Evolutionary conservation across 2,329 filamentous ascomycete species (phyloP).

Genomic region (Clonostachys rhizophaga): DNA sequence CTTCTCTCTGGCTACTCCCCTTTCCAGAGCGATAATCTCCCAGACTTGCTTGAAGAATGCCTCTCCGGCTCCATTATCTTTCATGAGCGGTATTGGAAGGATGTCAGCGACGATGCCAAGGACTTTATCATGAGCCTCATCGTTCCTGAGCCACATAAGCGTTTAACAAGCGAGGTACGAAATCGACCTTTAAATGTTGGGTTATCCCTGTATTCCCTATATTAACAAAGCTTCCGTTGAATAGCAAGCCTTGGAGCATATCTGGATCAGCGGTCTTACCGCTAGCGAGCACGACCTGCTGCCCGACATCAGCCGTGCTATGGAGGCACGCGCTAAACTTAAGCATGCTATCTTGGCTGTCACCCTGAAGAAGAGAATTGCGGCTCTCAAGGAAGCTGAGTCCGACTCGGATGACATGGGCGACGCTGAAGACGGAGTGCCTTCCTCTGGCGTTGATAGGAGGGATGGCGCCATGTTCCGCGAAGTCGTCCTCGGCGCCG

Average conservation of each 20-base stretch:
- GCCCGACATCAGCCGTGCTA: constrained; percentile 84
- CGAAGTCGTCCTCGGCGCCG: constrained; percentile 4
- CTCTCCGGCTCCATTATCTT: constrained; percentile 80
- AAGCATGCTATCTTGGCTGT: constrained; percentile 92
- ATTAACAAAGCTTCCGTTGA: not conserved
- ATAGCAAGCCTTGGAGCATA: constrained; percentile 73
- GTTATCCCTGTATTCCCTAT: not conserved
- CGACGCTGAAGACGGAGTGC: constrained; percentile 52
- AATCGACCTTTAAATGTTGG: not conserved
- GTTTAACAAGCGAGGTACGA: constrained; percentile 71
- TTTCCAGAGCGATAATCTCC: constrained; percentile 90
- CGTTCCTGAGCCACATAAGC: constrained; percentile 70
- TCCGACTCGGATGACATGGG: constrained; percentile 74
- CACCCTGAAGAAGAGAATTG: constrained; percentile 93
- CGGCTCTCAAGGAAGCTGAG: constrained; percentile 88
- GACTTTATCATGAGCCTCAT: constrained; percentile 84
- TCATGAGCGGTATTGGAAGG: constrained; percentile 98
- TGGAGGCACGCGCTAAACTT: constrained; percentile 86
- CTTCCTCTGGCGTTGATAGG: constrained; percentile 5
- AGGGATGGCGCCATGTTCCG: constrained; percentile 7
- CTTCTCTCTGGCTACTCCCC: constrained; percentile 97
- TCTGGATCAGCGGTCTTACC: constrained; percentile 86
- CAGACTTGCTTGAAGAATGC: constrained; percentile 93
- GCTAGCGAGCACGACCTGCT: constrained; percentile 95
- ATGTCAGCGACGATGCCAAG: constrained; percentile 93